Percentiles rank a stretch among this genome's conserved stretches.
Conservation (phyloP, 768 basidiomycete genomes). For the Boletus vinaceobasis region DNA sequence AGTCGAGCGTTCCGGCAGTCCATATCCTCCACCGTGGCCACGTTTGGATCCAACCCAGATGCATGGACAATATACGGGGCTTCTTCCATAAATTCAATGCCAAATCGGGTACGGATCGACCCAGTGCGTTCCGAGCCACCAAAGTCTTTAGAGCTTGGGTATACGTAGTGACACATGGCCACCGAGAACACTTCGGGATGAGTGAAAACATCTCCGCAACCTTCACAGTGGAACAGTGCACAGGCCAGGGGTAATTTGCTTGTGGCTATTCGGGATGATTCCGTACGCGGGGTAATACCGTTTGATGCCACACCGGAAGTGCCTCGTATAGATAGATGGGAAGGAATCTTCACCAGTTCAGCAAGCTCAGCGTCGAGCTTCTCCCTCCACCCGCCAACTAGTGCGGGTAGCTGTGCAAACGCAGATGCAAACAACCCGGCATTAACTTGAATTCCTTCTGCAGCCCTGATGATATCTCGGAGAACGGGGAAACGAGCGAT, state of each 20-base stretch:
- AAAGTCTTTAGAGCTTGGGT: background rate
- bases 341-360: background rate
- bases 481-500: background rate
- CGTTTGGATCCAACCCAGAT: slow-evolving; percentile 7
- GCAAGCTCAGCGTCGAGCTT: background rate
- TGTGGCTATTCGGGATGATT: background rate
- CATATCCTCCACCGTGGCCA: slow-evolving; percentile 8
- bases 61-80: slow-evolving; percentile 6
- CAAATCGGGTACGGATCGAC: background rate
- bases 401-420: background rate
- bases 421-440: background rate
- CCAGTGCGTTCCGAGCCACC: background rate
- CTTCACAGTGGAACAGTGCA: slow-evolving; percentile 2
- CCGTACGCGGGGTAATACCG: background rate
- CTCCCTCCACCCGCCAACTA: background rate
- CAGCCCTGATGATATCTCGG: background rate
- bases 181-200: background rate
- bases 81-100: slow-evolving; percentile 1
- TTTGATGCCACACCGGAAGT: no score
- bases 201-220: background rate
- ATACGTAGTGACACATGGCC: background rate
- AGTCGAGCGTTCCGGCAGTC: slow-evolving; percentile 12
- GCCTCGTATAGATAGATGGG: no score
- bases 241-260: slow-evolving; percentile 5
- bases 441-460: no score